Evolutionary conservation across 2,329 filamentous ascomycete species (phyloP), one percentile per base, ranked within the genome.

Genomic region (Aspergillus fumigatus): DNA sequence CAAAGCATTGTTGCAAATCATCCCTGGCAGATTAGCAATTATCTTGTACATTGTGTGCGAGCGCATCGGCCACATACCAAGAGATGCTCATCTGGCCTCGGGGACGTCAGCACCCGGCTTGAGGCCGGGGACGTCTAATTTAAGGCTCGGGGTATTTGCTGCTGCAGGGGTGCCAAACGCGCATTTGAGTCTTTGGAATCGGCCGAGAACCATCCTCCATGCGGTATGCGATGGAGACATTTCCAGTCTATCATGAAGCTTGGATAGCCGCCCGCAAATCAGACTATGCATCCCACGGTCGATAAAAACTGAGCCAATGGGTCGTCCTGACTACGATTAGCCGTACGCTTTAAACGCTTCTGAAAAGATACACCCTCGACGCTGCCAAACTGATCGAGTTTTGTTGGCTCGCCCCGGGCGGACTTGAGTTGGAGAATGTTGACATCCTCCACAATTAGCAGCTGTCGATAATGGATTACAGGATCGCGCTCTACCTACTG

Each of bases 291-390:
- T 65, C 6, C 58, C 52, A 21, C 68, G 62, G 50, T 74, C 71
- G 35, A 74, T 71, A 47, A 72, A 70, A 1, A 69, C 67, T 14
- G 72, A 73, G 21, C 71, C 77, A 5, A 76, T 77, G 2, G 66
- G 64, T 48, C 61, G 61, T 40, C 70, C 70, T 69, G 10, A 7
- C 11, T 54, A 29, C 55, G 38, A 21, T 23, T 27, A 11, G 52
- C 35, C 21, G 38, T 21, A n/a, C 2, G 5, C n/a, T 51, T 19
- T 17, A 11, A 51, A n/a, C 25, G 32, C 4, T n/a, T 38, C n/a
- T 10, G 4, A 3, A 3, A 3, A 3, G 25, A 5, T 9, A 41
- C 54, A 67, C 63, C 65, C 59, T 67, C 65, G 17, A 67, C 65
- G 48, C 57, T 54, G 14, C 64, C 64, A 8, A 71, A 53, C 45